Conservation (phyloP, 2,329 filamentous ascomycete species). For the Ophiobolus disseminans region DNA sequence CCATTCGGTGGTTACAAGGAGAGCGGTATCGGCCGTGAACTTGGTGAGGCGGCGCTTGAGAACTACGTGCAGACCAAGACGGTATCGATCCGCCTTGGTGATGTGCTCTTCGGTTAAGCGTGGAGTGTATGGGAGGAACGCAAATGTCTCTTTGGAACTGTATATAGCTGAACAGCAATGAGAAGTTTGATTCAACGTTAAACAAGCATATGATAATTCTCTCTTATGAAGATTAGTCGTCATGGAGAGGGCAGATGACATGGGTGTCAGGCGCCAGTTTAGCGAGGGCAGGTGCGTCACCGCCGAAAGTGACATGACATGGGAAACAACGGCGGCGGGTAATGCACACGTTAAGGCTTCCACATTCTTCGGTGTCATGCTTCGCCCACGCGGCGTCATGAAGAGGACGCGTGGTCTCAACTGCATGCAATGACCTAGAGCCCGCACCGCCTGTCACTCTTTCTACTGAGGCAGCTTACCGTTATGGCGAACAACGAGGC, state of each 20-base stretch:
- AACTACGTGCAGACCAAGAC: conserved; percentile 56
- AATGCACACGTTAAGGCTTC: conserved; percentile 26
- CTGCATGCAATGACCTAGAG: conserved; percentile 22
- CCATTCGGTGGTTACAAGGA: conserved; percentile 63
- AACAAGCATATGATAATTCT: too few species aligned
- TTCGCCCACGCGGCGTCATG: conserved; percentile 11
- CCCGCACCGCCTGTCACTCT: neutral
- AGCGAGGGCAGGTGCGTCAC: conserved; percentile 39
- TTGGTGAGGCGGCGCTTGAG: conserved; percentile 58
- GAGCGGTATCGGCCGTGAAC: conserved; percentile 57
- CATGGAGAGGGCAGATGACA: conserved; percentile 35
- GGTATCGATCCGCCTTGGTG: conserved; percentile 57
- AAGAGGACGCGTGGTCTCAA: conserved; percentile 6
- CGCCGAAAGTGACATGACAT: conserved; percentile 28
- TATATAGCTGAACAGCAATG: conserved; percentile 15
- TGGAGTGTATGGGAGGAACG: neutral
- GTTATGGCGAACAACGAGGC: conserved; percentile 29
- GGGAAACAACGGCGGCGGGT: conserved; percentile 17
- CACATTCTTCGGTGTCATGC: conserved; percentile 12
- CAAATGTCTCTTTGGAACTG: conserved; percentile 8
- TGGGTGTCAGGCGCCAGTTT: conserved; percentile 45
- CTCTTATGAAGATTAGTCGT: too few species aligned
- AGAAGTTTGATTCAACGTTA: conserved; percentile 16
- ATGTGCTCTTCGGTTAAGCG: conserved; percentile 57
- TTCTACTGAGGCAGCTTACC: conserved; percentile 1